These are phyloP conservation scores for Tetracladium marchalianum DNA, from an alignment of 495 filamentous ascomycete species.

Conservation along the genomic window DNA sequence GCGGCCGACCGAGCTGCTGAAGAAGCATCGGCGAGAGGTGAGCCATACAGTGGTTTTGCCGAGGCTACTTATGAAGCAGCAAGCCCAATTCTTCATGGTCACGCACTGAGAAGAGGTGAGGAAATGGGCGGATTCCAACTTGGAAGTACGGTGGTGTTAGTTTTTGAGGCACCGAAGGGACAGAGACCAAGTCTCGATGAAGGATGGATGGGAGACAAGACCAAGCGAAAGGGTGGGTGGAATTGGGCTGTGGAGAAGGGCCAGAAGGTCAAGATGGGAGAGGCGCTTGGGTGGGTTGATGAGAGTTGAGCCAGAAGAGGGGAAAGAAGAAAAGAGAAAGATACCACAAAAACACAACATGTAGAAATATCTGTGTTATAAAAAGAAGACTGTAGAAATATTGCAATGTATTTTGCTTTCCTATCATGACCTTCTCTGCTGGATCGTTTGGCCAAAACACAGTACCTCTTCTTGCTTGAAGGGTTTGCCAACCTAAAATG, in stretches of 20 bases:
- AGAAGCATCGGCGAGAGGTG: constrained; percentile 61
- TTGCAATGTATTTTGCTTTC: neutral
- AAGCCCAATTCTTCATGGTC: constrained; percentile 65
- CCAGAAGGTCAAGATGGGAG: constrained; percentile 77
- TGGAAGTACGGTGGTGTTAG: constrained; percentile 88
- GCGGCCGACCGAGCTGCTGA: constrained; percentile 74
- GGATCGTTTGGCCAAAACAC: too few relatives aligned
- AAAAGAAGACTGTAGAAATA: neutral
- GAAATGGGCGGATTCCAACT: constrained; percentile 99
- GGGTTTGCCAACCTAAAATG: too few relatives aligned
- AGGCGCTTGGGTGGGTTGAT: constrained; percentile 61
- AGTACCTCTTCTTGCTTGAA: too few relatives aligned
- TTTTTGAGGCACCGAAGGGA: constrained; percentile 86
- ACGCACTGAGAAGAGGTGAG: constrained; percentile 76
- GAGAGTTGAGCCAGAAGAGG: constrained; percentile 1
- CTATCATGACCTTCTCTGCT: too few relatives aligned
- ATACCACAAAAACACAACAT: too few relatives aligned
- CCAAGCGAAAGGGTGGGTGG: constrained; percentile 55
- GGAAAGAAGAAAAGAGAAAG: too few relatives aligned
- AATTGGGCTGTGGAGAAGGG: constrained; percentile 76
- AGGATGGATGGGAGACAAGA: constrained; percentile 42
- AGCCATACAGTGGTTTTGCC: constrained; percentile 74
- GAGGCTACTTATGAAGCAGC: constrained; percentile 84
- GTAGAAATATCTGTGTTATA: too few relatives aligned
- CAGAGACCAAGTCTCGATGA: constrained; percentile 52